Conservation (phyloP, 2,329 filamentous ascomycete genomes). For the Coniochaeta pulveracea region DNA sequence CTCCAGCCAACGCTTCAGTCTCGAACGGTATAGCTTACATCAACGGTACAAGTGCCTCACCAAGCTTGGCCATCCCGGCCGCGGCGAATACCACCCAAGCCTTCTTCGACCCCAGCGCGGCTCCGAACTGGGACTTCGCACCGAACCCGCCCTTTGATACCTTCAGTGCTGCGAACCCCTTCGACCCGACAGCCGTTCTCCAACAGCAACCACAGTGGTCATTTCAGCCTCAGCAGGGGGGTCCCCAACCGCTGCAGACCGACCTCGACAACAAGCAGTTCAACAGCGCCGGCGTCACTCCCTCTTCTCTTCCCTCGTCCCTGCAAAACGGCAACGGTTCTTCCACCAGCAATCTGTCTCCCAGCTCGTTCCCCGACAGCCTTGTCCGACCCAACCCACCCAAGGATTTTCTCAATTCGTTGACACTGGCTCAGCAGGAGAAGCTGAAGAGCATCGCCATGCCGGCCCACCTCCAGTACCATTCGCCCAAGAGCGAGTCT, state of each 20-base stretch:
- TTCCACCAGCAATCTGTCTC: conserved; percentile 1
- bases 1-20: conserved; percentile 6
- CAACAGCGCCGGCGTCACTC: conserved; percentile 21
- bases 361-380: conserved; percentile 16
- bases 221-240: conserved; percentile 19
- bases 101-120: conserved; percentile 22
- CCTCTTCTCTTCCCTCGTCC: conserved; percentile 19
- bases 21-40: conserved; percentile 6
- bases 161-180: conserved; percentile 24
- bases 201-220: conserved; percentile 6
- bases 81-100: conserved; percentile 17
- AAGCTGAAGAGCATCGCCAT: conserved; percentile 53
- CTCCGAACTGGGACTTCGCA: conserved; percentile 36
- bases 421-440: conserved; percentile 50
- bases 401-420: conserved; percentile 23
- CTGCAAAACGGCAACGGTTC: conserved; percentile 11
- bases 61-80: conserved; percentile 12
- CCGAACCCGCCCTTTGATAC: conserved; percentile 35
- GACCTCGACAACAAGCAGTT: conserved; percentile 1
- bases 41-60: conserved; percentile 5
- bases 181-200: conserved; percentile 16
- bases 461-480: conserved; percentile 50
- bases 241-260: conserved; percentile 11
- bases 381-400: conserved; percentile 16
- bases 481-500: conserved; percentile 44